Percentiles rank a stretch among this genome's conserved stretches.
phyloP scores from a whole-genome alignment of 2,329 filamentous ascomycete genomes.

The Colletotrichum viniferum region DNA sequence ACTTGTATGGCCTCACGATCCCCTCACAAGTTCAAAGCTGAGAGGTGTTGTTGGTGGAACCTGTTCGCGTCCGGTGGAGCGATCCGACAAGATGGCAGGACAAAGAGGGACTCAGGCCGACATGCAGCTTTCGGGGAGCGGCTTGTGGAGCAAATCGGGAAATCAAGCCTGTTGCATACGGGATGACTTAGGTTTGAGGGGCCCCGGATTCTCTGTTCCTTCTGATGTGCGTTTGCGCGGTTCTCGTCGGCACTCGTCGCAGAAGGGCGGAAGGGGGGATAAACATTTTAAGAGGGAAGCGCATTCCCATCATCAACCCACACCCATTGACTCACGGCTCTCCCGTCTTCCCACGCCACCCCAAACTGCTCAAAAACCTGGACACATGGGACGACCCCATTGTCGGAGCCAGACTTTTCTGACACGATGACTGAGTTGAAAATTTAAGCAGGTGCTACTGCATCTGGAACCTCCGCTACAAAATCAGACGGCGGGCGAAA shows the following conservation, averaged over 20 bases:
- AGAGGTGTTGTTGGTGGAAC: constrained; percentile 1
- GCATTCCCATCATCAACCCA: neutral
- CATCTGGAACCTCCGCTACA: constrained; percentile 15
- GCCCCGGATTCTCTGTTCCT: constrained; percentile 14
- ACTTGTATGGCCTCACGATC: neutral
- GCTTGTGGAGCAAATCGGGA: constrained; percentile 4
- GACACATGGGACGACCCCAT: neutral
- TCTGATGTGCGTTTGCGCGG: neutral
- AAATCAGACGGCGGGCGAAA: constrained; percentile 8
- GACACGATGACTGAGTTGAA: neutral
- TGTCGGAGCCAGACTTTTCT: neutral
- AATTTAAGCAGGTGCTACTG: neutral
- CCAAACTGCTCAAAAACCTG: neutral
- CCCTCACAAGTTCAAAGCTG: neutral
- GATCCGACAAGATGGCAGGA: neutral
- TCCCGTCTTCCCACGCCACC: constrained; percentile 4
- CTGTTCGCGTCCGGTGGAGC: constrained; percentile 1
- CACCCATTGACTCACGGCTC: constrained; percentile 9
- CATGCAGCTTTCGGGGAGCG: neutral
- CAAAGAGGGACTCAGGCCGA: neutral
- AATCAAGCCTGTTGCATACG: neutral
- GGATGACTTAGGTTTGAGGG: constrained; percentile 8
- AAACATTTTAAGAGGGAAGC: neutral
- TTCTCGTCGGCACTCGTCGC: constrained; percentile 1
- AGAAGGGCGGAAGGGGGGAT: neutral